Percentiles rank a stretch among this genome's conserved stretches.
These are phyloP conservation scores for Erodium texanum DNA, from an alignment of 441 rosid genomes.

Conservation along the genomic window DNA sequence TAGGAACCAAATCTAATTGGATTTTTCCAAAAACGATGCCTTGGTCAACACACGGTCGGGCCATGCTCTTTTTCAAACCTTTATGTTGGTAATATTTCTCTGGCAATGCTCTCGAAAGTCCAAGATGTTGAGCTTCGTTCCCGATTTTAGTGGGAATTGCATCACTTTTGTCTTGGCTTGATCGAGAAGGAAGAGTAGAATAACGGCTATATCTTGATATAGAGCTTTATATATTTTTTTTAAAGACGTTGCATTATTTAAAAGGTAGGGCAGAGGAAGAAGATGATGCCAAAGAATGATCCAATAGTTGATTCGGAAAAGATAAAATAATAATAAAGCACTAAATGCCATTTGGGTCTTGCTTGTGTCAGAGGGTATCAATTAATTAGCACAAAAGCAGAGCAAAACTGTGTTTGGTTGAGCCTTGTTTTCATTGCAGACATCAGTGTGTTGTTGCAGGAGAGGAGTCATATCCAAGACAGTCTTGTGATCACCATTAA, in stretches of 20 bases:
- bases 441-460: background rate
- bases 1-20: conserved; percentile 22
- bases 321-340: background rate
- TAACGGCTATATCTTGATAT: background rate
- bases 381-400: background rate
- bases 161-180: background rate
- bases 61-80: conserved; percentile 13
- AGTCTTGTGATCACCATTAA: background rate
- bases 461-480: background rate
- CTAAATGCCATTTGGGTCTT: background rate
- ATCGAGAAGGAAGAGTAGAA: background rate
- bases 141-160: background rate
- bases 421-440: background rate
- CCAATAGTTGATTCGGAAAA: background rate
- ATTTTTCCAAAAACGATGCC: conserved; percentile 26
- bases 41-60: conserved; percentile 19
- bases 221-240: too few relatives aligned
- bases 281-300: background rate
- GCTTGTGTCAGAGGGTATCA: background rate
- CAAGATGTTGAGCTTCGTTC: background rate
- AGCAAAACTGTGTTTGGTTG: background rate
- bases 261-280: too few relatives aligned
- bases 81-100: background rate
- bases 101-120: too few relatives aligned
- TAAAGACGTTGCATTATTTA: too few relatives aligned